These are phyloP conservation scores for Quercus tomentella DNA, from an alignment of 331 rosid species.

Conservation along the genomic window DNA sequence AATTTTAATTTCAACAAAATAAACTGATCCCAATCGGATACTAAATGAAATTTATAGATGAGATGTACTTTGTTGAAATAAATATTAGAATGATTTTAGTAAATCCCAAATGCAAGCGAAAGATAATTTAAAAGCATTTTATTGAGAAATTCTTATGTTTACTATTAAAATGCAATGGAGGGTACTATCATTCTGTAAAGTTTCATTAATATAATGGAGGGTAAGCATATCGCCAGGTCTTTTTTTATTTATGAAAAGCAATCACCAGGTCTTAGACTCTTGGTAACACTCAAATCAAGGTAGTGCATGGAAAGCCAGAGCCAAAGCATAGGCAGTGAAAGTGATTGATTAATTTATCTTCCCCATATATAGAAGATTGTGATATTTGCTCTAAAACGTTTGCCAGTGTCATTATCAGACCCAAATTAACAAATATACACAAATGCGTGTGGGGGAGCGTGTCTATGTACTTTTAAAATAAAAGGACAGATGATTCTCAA, in stretches of 20 bases:
- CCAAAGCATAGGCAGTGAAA: not conserved
- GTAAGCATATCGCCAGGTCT: not conserved
- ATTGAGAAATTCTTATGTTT: too few relatives aligned
- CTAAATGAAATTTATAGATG: too few relatives aligned
- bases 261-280: not conserved
- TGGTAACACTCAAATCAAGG: not conserved
- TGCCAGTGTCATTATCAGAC: conserved; percentile 35
- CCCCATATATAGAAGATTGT: not conserved
- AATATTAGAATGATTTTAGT: too few relatives aligned
- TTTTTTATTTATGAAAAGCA: not conserved
- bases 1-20: too few relatives aligned
- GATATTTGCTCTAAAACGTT: not conserved
- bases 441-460: conserved; percentile 12
- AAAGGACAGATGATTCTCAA: too few relatives aligned
- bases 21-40: fast-evolving
- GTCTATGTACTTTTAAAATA: not conserved
- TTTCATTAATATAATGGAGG: not conserved
- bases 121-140: too few relatives aligned
- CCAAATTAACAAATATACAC: conserved; percentile 20
- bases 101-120: too few relatives aligned
- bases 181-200: too few relatives aligned
- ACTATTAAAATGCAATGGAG: too few relatives aligned
- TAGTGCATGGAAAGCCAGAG: not conserved
- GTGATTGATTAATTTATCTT: not conserved
- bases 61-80: too few relatives aligned